A percentile compares a stretch with the other conserved stretches of the same genome.
Evolutionary conservation across 768 basidiomycete genomes (phyloP).

Genomic region (Leccinum obscurum): DNA sequence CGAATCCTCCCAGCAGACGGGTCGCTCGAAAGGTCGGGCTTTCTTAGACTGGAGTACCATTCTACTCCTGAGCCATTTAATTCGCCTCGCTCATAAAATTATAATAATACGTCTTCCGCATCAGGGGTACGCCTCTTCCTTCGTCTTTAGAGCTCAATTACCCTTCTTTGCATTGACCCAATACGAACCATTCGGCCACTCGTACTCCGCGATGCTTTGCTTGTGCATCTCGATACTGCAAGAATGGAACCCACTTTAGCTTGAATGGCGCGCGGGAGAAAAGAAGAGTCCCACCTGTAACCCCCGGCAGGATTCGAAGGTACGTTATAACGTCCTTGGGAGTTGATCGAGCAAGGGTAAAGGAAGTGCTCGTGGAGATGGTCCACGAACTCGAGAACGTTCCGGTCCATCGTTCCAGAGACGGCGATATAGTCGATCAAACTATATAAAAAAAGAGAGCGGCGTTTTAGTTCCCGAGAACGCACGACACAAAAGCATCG

Average conservation of each 20-base stretch:
- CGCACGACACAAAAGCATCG: neutral
- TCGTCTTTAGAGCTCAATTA: conserved; percentile 4
- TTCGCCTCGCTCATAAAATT: neutral
- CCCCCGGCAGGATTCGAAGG: conserved; percentile 75
- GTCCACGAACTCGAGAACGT: conserved; percentile 88
- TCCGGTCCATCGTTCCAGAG: conserved; percentile 90
- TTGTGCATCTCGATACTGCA: conserved; percentile 88
- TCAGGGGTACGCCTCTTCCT: neutral
- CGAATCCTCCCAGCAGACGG: neutral
- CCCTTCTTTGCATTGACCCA: conserved; percentile 20
- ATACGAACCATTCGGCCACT: conserved; percentile 74
- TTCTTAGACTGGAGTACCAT: neutral
- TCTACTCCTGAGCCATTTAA: neutral
- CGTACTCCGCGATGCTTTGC: conserved; percentile 76
- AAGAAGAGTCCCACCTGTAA: conserved; percentile 41
- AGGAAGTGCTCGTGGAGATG: conserved; percentile 95
- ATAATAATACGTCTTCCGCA: conserved; percentile 2
- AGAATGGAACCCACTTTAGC: neutral
- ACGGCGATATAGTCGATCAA: conserved; percentile 93
- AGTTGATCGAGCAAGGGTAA: conserved; percentile 86
- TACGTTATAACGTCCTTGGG: conserved; percentile 83
- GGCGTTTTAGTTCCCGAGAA: conserved; percentile 2
- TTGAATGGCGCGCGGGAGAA: neutral
- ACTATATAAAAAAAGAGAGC: conserved; percentile 37
- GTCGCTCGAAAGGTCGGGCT: neutral